Base-by-base conservation (phyloP, 2,329 filamentous ascomycete species). In the Penicillium concentricum region DNA sequence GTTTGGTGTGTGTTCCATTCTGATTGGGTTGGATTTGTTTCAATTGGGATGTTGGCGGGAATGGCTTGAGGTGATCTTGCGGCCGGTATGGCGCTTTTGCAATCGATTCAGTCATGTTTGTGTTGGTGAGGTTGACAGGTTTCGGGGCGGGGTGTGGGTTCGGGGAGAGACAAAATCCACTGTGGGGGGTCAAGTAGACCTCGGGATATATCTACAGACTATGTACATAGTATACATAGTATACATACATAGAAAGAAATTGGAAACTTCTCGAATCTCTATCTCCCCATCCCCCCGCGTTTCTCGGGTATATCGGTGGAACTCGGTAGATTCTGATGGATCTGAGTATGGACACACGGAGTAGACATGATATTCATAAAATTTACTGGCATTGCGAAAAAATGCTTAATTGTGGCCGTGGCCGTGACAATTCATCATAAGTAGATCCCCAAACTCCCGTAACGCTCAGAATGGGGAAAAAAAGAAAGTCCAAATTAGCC, bases 401-500 rank as follows among this genome's bases (percentile, higher is more conserved):
- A 43, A 43, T 15, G 16, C 28, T 54, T 37, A 43, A 34, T 26
- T 44, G 20, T 20, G 16, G 20, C 49, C 34, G 20, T 53, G 20
- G 48, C 41, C n/a, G 32, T 55, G 26, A 24, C 22, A 49, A 35
- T 12, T 35, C 30, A 44, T 45, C n/a, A 15, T 16, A 26, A 26
- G 30, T 44, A 56, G 24, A 42, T 46, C 42, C 43, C 43, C 15
- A 48, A 39, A 46, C 34, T 28, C 50, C 43, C 13, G 50, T 34
- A 45, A 44, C 47, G 54, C 54, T 57, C 49, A 54, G 35, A 46
- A 39, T 22, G 20, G 18, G 9, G 12, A 42, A 30, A 30, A 30
- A n/a, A 46, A 30, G 28, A n/a, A 28, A 28, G 12, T 10, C 16
- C 7, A 18, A 22, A 54, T 69, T 61, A 79, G 16, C 78, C 78